These are phyloP conservation scores for Boeremia exigua DNA, from an alignment of 2,329 filamentous ascomycete genomes.

Conservation along the genomic window DNA sequence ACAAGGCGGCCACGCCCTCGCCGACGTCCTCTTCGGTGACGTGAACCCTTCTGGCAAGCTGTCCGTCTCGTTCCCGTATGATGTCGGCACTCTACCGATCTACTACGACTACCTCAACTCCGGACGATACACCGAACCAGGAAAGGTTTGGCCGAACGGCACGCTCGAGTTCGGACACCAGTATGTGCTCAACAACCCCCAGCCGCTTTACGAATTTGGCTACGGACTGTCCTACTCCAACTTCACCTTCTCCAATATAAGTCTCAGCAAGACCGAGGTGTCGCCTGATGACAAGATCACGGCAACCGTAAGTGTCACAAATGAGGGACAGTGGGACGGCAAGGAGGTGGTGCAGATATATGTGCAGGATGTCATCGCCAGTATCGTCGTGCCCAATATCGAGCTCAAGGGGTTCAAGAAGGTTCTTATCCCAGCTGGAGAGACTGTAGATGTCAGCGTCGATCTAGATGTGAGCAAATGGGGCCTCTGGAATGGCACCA, in stretches of 20 bases:
- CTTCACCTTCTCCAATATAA: slow-evolving; percentile 65
- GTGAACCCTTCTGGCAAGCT: slow-evolving; percentile 71
- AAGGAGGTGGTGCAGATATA: slow-evolving; percentile 74
- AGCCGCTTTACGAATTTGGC: slow-evolving; percentile 70
- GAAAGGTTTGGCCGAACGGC: slow-evolving; percentile 62
- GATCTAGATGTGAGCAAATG: slow-evolving; percentile 58
- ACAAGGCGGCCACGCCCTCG: slow-evolving; percentile 70
- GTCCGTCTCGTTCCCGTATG: slow-evolving; percentile 70
- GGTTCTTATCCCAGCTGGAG: slow-evolving; percentile 65
- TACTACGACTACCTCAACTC: slow-evolving; percentile 78
- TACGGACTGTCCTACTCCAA: slow-evolving; percentile 70
- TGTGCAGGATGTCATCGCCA: slow-evolving; percentile 66
- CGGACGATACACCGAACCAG: slow-evolving; percentile 61
- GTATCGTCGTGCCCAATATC: slow-evolving; percentile 69
- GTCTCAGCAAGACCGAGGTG: slow-evolving; percentile 57
- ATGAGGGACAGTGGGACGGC: slow-evolving; percentile 62
- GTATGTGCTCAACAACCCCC: slow-evolving; percentile 67
- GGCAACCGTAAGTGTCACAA: slow-evolving; percentile 67
- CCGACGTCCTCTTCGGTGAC: slow-evolving; percentile 66
- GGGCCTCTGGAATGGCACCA: slow-evolving; percentile 63
- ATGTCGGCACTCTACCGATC: slow-evolving; percentile 70
- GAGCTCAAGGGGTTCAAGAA: slow-evolving; percentile 72
- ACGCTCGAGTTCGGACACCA: slow-evolving; percentile 68
- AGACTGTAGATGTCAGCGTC: slow-evolving; percentile 62
- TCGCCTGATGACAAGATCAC: slow-evolving; percentile 62